A percentile compares a stretch with the other conserved stretches of the same genome.
phyloP scores from a whole-genome alignment of 1,284 basidiomycete species.

The Blastosporella zonata region DNA sequence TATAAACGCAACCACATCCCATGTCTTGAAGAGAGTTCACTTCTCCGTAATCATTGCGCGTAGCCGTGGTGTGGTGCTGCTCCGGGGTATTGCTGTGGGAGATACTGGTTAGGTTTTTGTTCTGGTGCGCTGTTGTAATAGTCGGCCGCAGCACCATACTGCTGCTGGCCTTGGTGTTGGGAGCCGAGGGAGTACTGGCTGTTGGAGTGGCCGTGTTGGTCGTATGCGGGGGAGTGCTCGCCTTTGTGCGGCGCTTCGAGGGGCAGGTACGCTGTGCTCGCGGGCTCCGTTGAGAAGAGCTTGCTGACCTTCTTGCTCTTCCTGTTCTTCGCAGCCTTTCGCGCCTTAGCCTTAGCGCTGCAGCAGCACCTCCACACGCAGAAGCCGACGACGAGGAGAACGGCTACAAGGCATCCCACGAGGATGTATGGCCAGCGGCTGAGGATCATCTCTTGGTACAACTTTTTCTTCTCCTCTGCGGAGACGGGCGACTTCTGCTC shows the following conservation, averaged over 20 bases:
- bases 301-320: conserved; percentile 20
- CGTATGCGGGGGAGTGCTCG: conserved; percentile 6
- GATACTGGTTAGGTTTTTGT: conserved; percentile 4
- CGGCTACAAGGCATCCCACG: conserved; percentile 54
- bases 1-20: neutral
- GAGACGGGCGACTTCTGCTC: conserved; percentile 63
- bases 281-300: conserved; percentile 16
- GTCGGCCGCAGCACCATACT: conserved; percentile 1
- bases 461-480: conserved; percentile 65
- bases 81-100: conserved; percentile 2
- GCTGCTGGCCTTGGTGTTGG: conserved; percentile 1
- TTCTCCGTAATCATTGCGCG: neutral
- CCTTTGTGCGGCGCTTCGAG: conserved; percentile 17
- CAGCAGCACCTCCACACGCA: conserved; percentile 68
- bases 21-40: neutral
- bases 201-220: conserved; percentile 8
- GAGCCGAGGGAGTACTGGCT: conserved; percentile 14
- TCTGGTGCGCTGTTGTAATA: conserved; percentile 2
- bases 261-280: conserved; percentile 22
- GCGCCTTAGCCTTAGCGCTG: conserved; percentile 23
- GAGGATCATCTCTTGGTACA: conserved; percentile 64
- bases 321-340: conserved; percentile 24
- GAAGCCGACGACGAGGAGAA: conserved; percentile 46
- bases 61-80: conserved; percentile 1
- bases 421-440: conserved; percentile 78